Evolutionary conservation across 441 rosid species (phyloP), one percentile per base, ranked within the genome.

Genomic region (Macaranga tanarius): DNA sequence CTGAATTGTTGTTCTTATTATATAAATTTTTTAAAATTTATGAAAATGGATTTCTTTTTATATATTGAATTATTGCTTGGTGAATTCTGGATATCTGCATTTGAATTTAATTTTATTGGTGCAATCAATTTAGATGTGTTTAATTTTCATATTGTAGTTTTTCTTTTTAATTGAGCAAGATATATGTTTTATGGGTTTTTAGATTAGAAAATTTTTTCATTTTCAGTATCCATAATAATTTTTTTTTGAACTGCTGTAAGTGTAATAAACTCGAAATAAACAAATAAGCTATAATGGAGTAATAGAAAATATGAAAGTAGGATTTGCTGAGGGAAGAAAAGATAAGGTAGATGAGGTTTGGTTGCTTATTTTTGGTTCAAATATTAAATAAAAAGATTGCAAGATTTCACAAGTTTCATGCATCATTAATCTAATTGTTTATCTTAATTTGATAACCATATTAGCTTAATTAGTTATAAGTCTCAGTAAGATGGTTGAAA

Each of bases 311-410:
- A 34, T 34, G 6, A 34, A 34, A 34, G 38, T 34, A 42, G 0
- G 67, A 68, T 52, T 22, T 19, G 67, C 13, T 17, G 67, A 34
- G 17, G 52, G 2, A 23, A 40, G 26, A 15, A 15, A 26, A 17
- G 20, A 51, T 47, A 22, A 0, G 79, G 75, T 77, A 69, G 75
- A 56, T 69, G 76, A 59, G 72, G 62, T 72, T 67, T 50, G 55
- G 73, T 55, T 56, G 56, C 55, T 40, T 42, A 47, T 15, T 38
- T 34, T 31, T 5, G 26, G 61, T 69, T 72, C 65, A 26, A 13
- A 71, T 40, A 2, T 38, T 19, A 38, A 44, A 40, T 56, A 8
- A 42, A 42, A 42, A 42, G 17, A 47, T 3, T 16, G 17, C 64
- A 26, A 22, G 16, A 13, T 63, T 62, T 28, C 25, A 48, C 47